Evolutionary conservation across 192 early-diverging fungal species (phyloP).

Genomic region (Backusella parvicylindrica): DNA sequence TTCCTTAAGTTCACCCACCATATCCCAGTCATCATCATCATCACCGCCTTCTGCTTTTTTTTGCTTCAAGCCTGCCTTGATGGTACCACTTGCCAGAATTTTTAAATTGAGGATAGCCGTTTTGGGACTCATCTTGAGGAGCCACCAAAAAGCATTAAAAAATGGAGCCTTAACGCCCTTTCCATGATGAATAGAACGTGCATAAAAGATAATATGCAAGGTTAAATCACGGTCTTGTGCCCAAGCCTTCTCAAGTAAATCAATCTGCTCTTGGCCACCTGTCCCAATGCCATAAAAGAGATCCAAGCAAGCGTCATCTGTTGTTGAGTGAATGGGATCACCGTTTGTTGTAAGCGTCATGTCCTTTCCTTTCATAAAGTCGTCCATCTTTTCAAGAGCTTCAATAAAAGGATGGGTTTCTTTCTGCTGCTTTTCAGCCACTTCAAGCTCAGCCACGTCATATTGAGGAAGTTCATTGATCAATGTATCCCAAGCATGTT

Average conservation of each 20-base stretch:
- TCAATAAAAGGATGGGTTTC: conserved; percentile 4
- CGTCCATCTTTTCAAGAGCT: background rate
- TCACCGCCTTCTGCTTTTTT: background rate
- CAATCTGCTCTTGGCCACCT: background rate
- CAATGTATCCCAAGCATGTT: background rate
- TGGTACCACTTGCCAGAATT: conserved; percentile 19
- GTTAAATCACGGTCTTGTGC: conserved; percentile 26
- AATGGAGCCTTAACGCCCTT: conserved; percentile 28
- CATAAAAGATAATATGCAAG: conserved; percentile 33
- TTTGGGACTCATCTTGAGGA: conserved; percentile 31
- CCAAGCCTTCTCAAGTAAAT: conserved; percentile 19
- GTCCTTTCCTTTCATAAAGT: background rate
- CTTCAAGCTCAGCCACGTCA: background rate
- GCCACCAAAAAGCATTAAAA: conserved; percentile 30
- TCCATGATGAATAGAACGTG: conserved; percentile 35
- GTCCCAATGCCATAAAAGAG: conserved; percentile 25
- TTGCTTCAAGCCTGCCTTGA: background rate
- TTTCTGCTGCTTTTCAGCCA: background rate
- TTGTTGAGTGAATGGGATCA: conserved; percentile 19
- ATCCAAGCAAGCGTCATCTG: conserved; percentile 33
- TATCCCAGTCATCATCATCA: conserved; percentile 12
- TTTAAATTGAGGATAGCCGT: conserved; percentile 34
- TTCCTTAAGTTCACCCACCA: background rate
- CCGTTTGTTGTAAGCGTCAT: conserved; percentile 32
- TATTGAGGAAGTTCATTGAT: background rate